Percentiles rank a stretch among this genome's conserved stretches.
These are phyloP conservation scores for Trichoderma asperellum DNA, from an alignment of 2,329 filamentous ascomycete species.

Conservation along the genomic window DNA sequence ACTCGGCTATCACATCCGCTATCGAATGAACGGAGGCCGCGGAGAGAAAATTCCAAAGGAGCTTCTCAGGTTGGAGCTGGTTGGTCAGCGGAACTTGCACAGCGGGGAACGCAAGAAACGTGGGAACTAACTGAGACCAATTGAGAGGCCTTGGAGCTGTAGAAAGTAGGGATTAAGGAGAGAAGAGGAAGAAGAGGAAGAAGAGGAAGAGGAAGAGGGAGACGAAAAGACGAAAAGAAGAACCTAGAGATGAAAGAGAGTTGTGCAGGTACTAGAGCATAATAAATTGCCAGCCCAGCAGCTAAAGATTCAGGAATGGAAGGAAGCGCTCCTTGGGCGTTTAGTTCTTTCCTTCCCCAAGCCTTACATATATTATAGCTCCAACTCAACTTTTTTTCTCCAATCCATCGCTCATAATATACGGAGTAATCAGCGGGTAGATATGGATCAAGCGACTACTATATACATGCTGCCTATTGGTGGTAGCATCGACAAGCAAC, in stretches of 20 bases:
- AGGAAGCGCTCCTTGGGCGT: slow-evolving; percentile 15
- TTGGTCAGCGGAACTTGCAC: slow-evolving; percentile 24
- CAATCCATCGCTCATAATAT: not conserved
- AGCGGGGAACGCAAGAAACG: not conserved
- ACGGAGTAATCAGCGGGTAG: slow-evolving; percentile 14
- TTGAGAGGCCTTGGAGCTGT: not conserved
- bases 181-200: not conserved
- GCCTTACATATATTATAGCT: not conserved
- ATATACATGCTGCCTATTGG: not conserved
- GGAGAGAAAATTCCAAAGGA: slow-evolving; percentile 23
- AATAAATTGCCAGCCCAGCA: not conserved
- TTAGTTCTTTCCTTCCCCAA: not conserved
- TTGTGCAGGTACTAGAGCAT: not conserved
- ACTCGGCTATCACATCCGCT: slow-evolving; percentile 19
- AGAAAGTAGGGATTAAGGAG: not conserved
- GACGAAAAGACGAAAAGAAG: not conserved
- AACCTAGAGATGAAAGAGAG: not conserved
- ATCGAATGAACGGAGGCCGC: slow-evolving; percentile 16
- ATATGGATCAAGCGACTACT: not conserved
- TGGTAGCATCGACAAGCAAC: not conserved
- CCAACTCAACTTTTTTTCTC: slow-evolving; percentile 1
- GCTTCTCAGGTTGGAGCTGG: not conserved
- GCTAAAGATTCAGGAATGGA: not conserved
- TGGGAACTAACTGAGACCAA: not conserved
- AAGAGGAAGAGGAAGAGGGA: not conserved